Evolutionary conservation across 345 rosid species (phyloP), one percentile per base, ranked within the genome.

Genomic region (Mangifera indica): DNA sequence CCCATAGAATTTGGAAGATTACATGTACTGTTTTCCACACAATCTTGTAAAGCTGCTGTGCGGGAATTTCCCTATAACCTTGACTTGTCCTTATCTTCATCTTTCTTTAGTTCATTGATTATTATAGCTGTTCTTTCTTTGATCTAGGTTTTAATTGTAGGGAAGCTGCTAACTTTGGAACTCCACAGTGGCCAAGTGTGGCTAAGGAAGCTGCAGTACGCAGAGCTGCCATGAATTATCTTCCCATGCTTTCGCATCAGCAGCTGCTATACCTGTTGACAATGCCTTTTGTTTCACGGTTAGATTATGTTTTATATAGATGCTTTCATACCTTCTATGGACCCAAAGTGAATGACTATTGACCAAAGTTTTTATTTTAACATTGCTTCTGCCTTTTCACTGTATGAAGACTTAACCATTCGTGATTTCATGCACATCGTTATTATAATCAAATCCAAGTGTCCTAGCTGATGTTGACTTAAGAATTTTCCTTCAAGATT

Each of bases 161-260:
- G 67, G 99, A 95, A 84, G 99, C 99, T 42, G 97, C 99, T 72
- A 95, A 95, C 77, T 95, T 95, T 83, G 98, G 97, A 71, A 95
- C 98, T 75, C 93, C 99, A 32, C 94, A 89, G 79, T 95, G 99
- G 99, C 96, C 92, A 72, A 82, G 79, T 76, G 86, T 92, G 79
- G 99, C 99, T 17, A 95, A 89, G 86, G 99, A 91, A 79, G 99
- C 99, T 79, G 99, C 97, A 61, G 91, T 95, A 46, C 97, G 99
- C 5, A 85, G 99, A 81, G 99, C 99, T 72, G 99, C 99, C 63
- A 95, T 95, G 99, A 92, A 91, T 85, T 95, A 91, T 87, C 93
- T 95, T 72, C 99, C 99, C 32, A 95, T 95, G 99, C 93, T 95
- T 75, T 95, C 99, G 48, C 99, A 95, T 85, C 97, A 93, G 82